phyloP scores from a whole-genome alignment of 1,284 basidiomycete genomes.

The Exobasidium cylindrosporum region DNA sequence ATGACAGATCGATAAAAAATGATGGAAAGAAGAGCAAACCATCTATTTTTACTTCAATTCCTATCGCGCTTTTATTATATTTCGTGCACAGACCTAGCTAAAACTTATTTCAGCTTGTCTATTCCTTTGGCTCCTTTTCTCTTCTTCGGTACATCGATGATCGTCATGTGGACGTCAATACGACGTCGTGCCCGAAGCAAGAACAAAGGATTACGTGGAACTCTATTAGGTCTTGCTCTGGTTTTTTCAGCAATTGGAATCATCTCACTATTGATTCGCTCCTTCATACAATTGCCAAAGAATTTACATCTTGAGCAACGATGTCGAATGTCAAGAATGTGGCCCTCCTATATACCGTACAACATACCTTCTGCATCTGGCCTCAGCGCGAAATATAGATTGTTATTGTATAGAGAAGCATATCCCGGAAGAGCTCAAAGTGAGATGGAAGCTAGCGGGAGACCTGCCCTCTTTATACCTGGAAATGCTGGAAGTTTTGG shows the following conservation, averaged over 20 bases:
- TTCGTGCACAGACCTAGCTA: neutral
- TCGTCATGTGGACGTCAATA: neutral
- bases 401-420: conserved; percentile 88
- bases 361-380: conserved; percentile 66
- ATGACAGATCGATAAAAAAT: too few species aligned
- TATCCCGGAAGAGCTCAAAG: conserved; percentile 10
- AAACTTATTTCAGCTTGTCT: too few species aligned
- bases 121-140: neutral
- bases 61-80: too few species aligned
- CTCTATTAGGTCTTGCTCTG: neutral
- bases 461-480: conserved; percentile 89
- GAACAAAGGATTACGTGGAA: neutral
- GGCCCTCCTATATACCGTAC: conserved; percentile 74
- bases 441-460: conserved; percentile 22
- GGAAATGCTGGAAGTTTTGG: conserved; percentile 94
- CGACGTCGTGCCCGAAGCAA: neutral
- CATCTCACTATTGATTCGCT: conserved; percentile 56
- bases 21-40: too few species aligned
- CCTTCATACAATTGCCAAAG: conserved; percentile 29
- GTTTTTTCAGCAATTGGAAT: conserved; percentile 72
- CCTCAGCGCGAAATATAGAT: conserved; percentile 70
- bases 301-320: conserved; percentile 34
- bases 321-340: conserved; percentile 98
- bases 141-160: neutral
- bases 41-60: too few species aligned